Evolutionary conservation across 2,329 filamentous ascomycete species (phyloP).

Genomic region (Mycogone perniciosa): DNA sequence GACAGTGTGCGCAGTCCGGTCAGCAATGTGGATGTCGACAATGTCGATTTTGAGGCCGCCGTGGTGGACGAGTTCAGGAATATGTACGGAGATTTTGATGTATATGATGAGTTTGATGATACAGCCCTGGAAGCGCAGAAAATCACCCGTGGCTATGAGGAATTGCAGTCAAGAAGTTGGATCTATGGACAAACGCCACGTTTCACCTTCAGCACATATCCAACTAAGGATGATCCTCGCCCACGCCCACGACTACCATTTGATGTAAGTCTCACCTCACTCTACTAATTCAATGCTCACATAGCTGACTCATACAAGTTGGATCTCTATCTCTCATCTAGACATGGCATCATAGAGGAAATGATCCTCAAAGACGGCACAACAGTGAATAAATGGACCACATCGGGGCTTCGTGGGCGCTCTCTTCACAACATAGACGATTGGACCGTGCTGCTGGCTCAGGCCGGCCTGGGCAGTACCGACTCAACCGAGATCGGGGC

Average conservation of each 20-base stretch:
- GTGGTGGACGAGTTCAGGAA: slow-evolving; percentile 58
- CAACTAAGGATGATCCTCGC: slow-evolving; percentile 53
- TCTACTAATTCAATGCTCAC: neutral
- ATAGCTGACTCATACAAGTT: slow-evolving; percentile 16
- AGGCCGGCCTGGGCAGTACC: slow-evolving; percentile 19
- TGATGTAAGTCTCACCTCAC: slow-evolving; percentile 30
- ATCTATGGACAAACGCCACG: slow-evolving; percentile 80
- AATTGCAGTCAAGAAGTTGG: slow-evolving; percentile 59
- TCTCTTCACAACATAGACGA: slow-evolving; percentile 19
- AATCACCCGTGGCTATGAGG: slow-evolving; percentile 37
- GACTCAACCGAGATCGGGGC: slow-evolving; percentile 21
- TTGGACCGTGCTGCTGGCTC: slow-evolving; percentile 21
- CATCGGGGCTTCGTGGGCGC: slow-evolving; percentile 1
- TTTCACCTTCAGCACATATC: slow-evolving; percentile 63
- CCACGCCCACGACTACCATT: slow-evolving; percentile 45
- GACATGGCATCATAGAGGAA: slow-evolving; percentile 31
- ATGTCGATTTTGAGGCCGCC: slow-evolving; percentile 42
- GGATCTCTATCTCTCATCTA: slow-evolving; percentile 31
- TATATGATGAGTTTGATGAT: slow-evolving; percentile 41
- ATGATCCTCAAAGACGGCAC: slow-evolving; percentile 22
- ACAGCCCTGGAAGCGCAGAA: slow-evolving; percentile 38
- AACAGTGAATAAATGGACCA: neutral
- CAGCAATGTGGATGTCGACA: slow-evolving; percentile 62
- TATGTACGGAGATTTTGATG: slow-evolving; percentile 53
- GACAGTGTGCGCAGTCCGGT: slow-evolving; percentile 86